phyloP scores from a whole-genome alignment of 345 rosid genomes.

The Balakata baccata region DNA sequence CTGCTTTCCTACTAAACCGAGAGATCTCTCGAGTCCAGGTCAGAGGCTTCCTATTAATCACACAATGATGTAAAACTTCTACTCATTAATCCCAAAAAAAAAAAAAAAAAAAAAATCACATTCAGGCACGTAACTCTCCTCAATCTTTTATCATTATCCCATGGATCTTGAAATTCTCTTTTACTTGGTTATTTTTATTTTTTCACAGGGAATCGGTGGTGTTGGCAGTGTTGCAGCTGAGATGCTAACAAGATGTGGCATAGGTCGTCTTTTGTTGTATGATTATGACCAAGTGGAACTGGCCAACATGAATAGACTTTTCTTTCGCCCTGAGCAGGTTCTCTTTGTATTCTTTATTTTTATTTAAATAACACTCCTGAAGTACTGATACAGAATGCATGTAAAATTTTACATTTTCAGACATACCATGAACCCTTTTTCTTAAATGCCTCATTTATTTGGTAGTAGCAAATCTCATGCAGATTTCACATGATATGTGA shows the following conservation, averaged over 20 bases:
- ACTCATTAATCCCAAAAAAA: not conserved
- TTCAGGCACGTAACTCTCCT: not conserved
- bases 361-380: not conserved
- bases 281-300: conserved; percentile 94
- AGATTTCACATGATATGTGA: not conserved
- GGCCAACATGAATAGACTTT: conserved; percentile 95
- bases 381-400: not conserved
- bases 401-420: not conserved
- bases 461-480: not conserved
- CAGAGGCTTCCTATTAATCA: no score
- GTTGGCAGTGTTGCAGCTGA: conserved; percentile 99
- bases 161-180: not conserved
- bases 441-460: not conserved
- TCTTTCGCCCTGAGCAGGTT: conserved; percentile 97
- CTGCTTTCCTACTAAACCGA: not conserved
- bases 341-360: not conserved
- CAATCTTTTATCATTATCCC: not conserved
- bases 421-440: not conserved
- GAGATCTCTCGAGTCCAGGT: no score
- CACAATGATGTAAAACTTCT: not conserved
- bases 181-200: conserved; percentile 13
- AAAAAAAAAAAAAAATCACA: not conserved
- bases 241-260: conserved; percentile 97
- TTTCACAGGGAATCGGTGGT: conserved; percentile 84
- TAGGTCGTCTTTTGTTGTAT: conserved; percentile 90